phyloP scores from a whole-genome alignment of 192 early-diverging fungal genomes.

The Jimgerdemannia flammicorona region DNA sequence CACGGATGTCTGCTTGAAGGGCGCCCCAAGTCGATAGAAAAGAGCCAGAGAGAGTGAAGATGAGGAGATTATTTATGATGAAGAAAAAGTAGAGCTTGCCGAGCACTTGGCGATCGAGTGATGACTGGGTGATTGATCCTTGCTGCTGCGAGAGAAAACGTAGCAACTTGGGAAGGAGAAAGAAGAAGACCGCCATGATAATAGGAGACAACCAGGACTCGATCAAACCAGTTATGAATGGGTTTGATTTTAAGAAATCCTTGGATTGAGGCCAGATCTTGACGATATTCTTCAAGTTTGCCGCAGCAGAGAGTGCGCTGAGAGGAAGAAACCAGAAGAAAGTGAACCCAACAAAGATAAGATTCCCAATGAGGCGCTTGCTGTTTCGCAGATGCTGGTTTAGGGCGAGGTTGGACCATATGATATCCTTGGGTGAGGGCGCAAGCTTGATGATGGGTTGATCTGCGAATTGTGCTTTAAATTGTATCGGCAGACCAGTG shows the following conservation, averaged over 20 bases:
- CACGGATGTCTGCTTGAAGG: not conserved
- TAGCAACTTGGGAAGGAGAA: slow-evolving; percentile 61
- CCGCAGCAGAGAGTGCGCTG: slow-evolving; percentile 52
- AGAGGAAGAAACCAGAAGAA: slow-evolving; percentile 70
- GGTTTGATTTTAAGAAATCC: slow-evolving; percentile 41
- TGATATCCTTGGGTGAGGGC: slow-evolving; percentile 72
- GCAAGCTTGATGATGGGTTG: slow-evolving; percentile 45
- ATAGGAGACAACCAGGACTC: slow-evolving; percentile 65
- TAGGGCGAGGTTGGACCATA: slow-evolving; percentile 69
- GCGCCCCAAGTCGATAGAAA: not conserved
- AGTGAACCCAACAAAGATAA: slow-evolving; percentile 51
- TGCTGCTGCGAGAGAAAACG: slow-evolving; percentile 60
- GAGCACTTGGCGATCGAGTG: slow-evolving; percentile 63
- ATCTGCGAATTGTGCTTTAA: slow-evolving; percentile 18
- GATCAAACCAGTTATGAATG: slow-evolving; percentile 52
- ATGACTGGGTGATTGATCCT: slow-evolving; percentile 67
- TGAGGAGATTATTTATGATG: slow-evolving; percentile 64
- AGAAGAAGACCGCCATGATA: slow-evolving; percentile 60
- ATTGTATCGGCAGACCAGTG: slow-evolving; percentile 8
- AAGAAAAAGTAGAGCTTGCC: slow-evolving; percentile 73
- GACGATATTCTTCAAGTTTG: slow-evolving; percentile 54
- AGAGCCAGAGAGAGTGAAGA: slow-evolving; percentile 48
- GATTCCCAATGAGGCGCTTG: slow-evolving; percentile 33
- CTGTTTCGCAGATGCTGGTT: slow-evolving; percentile 42
- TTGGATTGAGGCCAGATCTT: slow-evolving; percentile 46